Conservation (phyloP, 768 basidiomycete genomes). For the Clavulina sp. region DNA sequence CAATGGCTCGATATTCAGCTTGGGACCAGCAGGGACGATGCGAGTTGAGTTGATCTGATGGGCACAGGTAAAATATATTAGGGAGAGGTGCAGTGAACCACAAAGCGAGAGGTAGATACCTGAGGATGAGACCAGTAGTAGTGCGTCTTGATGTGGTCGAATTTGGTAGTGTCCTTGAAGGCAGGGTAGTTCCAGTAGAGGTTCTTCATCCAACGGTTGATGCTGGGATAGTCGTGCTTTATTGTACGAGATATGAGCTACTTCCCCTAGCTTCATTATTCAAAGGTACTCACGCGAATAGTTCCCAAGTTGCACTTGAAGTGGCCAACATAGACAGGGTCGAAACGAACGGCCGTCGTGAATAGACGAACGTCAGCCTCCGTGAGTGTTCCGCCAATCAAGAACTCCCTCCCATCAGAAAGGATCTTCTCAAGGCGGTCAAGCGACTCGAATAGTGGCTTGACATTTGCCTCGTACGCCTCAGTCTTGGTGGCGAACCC, state of each 20-base stretch:
- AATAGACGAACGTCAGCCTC: slow-evolving; percentile 76
- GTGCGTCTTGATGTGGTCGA: slow-evolving; percentile 70
- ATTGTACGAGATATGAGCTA: not conserved
- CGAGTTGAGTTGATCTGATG: not conserved
- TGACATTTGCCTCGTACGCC: slow-evolving; percentile 67
- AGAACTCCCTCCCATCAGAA: slow-evolving; percentile 51
- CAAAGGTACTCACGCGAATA: slow-evolving; percentile 3
- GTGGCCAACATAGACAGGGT: slow-evolving; percentile 75
- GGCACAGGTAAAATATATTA: too few species aligned
- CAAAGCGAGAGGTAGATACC: not conserved
- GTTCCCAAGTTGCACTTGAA: slow-evolving; percentile 40
- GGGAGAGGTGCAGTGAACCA: not conserved
- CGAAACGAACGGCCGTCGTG: slow-evolving; percentile 90
- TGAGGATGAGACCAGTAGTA: slow-evolving; percentile 27
- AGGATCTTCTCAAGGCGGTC: slow-evolving; percentile 68
- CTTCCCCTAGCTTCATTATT: not conserved
- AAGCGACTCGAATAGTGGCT: slow-evolving; percentile 56
- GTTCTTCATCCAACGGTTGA: slow-evolving; percentile 74
- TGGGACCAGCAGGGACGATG: not conserved
- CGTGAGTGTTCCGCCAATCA: slow-evolving; percentile 68
- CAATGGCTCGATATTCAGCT: slow-evolving; percentile 1
- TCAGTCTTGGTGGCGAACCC: slow-evolving; percentile 72
- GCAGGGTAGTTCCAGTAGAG: slow-evolving; percentile 84
- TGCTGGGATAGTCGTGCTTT: slow-evolving; percentile 65
- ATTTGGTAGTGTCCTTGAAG: slow-evolving; percentile 76